Base-by-base conservation (phyloP, 2,329 filamentous ascomycete genomes). In the Arthrobotrys entomopaga region DNA sequence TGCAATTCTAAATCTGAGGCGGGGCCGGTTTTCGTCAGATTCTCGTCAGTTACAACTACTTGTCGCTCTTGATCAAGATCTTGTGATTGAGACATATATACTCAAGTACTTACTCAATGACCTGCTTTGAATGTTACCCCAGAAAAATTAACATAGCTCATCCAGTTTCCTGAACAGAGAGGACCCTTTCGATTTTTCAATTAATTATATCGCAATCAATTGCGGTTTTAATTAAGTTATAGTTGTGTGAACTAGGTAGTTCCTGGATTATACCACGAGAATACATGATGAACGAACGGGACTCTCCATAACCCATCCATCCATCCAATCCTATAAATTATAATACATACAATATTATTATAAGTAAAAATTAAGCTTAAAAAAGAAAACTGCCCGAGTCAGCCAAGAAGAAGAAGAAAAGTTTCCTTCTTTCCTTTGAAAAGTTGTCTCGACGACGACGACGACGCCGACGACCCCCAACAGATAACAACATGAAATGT, bases 81-180 rank as follows among this genome's bases (percentile, higher is more conserved):
- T n/a, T 38, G 15, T 22, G 58, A 34, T 34, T 60, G 65, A 69
- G 65, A 69, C 65, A 69, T 48, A n/a, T n/a, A n/a, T n/a, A n/a
- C n/a, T n/a, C n/a, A n/a, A n/a, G n/a, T n/a, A n/a, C n/a, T n/a
- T n/a, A n/a, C n/a, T n/a, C n/a, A 15, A 10, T n/a, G 49, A 69
- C 65, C 65, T 69, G 56, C 65, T 59, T 15, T 43, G n/a, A 29
- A 54, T 61, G 43, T 49, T 69, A 69, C 65, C 56, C 64, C 56
- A 61, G 56, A 52, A 54, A 50, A 38, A 15, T 20, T 24, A 48
- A n/a, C 15, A 42, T 20, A 54, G 48, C 22, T 16, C 8, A 16
- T n/a, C 46, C 52, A 60, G 54, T 67, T 67, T 53, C 56, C 56
- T 54, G n/a, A 34, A n/a, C n/a, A n/a, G 8, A 22, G 15, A 43